Evolutionary conservation across 2,329 filamentous ascomycete species (phyloP), one percentile per base, ranked within the genome.

Genomic region (Colletotrichum sp.): DNA sequence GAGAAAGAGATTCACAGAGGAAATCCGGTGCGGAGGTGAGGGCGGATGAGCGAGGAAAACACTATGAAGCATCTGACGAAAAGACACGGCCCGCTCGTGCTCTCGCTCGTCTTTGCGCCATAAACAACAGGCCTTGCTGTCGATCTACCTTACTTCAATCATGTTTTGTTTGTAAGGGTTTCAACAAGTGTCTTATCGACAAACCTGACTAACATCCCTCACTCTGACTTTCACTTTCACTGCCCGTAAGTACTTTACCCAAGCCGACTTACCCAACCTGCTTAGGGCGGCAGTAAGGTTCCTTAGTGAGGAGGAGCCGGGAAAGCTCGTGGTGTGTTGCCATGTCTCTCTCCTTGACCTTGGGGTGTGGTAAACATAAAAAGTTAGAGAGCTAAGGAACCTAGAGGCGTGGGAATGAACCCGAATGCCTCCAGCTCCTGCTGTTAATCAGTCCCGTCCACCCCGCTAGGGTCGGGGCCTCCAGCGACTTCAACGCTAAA

Each of bases 1-100:
- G 70, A 62, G 70, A 39, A 57, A 39, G 69, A 76, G 44, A 64
- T 36, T 9, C 16, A 28, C n/a, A 68, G 68, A 75, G 75, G 68
- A 69, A 65, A 63, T 59, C 67, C 75, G 69, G 72, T 71, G 71
- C 75, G 69, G 69, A 78, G 72, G 76, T 72, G 71, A 76, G 72
- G 62, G 39, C 39, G 39, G 71, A 73, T 15, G 67, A 39, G 34
- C 66, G 65, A 65, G 62, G 28, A 49, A n/a, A 49, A 49, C 12
- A 62, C 15, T 5, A 57, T 59, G 60, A 63, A 52, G 24, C 30
- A 39, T 28, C 63, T 34, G 65, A 34, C n/a, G 24, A 52, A 65
- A 30, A 3, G 63, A 28, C 44, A 13, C 26, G 28, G 30, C 28
- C 59, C 28, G 59, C 32, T 52, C 44, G 44, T 16, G 24, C 9